Percentiles rank a stretch among this genome's conserved stretches.
Conservation (phyloP, 441 rosid species). For the Pelargonium citronellum region DNA sequence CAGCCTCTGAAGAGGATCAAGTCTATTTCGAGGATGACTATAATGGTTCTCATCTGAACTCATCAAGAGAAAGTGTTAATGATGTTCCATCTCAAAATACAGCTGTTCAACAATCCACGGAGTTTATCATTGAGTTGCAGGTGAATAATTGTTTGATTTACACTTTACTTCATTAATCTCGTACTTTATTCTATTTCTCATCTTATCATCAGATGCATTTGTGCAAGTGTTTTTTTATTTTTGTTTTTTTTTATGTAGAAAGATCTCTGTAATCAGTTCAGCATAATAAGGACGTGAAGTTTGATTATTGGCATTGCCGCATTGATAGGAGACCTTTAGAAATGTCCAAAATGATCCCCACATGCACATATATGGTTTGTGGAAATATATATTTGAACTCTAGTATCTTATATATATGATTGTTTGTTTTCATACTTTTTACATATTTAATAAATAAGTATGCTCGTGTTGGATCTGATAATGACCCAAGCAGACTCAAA, state of each 20-base stretch:
- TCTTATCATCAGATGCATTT: not conserved
- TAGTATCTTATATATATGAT: too few species aligned
- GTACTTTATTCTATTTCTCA: not conserved
- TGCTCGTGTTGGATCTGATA: not conserved
- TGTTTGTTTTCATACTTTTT: not conserved
- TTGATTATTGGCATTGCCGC: not conserved
- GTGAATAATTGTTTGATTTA: conserved; percentile 29
- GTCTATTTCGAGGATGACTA: conserved; percentile 53
- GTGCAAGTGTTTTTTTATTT: too few species aligned
- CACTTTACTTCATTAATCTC: not conserved
- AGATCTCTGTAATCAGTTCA: not conserved
- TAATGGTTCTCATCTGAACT: conserved; percentile 31
- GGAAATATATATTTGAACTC: not conserved
- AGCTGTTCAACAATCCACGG: conserved; percentile 44
- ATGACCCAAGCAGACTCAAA: not conserved
- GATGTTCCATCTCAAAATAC: conserved; percentile 37
- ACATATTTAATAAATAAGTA: too few species aligned
- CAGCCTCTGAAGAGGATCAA: conserved; percentile 59
- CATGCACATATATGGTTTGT: not conserved
- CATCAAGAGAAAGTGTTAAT: conserved; percentile 34
- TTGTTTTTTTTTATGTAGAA: not conserved
- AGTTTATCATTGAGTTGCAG: conserved; percentile 79
- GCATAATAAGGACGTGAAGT: not conserved
- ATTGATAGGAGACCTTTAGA: too few species aligned
- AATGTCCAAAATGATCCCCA: not conserved